Conservation (phyloP, 129 eudicot genomes). For the Helichrysum umbraculigerum region DNA sequence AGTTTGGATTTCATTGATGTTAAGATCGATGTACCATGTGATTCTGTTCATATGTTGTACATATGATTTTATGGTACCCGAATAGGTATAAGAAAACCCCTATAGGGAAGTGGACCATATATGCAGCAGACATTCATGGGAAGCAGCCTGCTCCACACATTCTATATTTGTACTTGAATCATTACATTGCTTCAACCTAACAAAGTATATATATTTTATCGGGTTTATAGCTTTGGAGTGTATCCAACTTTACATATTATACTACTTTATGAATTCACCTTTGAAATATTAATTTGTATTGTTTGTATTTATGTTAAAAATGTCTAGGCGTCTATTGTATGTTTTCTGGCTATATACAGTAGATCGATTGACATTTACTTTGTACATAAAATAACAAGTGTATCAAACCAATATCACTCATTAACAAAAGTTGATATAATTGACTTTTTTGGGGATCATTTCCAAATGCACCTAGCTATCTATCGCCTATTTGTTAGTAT, state of each 20-base stretch:
- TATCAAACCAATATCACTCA: background rate
- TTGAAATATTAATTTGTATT: too few relatives aligned
- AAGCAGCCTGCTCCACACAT: conserved; percentile 43
- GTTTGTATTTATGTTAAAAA: too few relatives aligned
- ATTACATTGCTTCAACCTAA: conserved; percentile 25
- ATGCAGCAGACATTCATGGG: conserved; percentile 39
- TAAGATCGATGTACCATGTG: background rate
- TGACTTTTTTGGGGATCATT: background rate
- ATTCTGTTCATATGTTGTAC: background rate
- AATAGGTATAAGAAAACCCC: background rate
- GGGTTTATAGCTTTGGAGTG: too few relatives aligned
- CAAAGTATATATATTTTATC: too few relatives aligned
- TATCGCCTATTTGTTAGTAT: background rate
- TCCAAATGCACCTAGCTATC: background rate
- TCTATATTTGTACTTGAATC: conserved; percentile 35
- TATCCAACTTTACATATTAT: too few relatives aligned
- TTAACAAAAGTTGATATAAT: background rate
- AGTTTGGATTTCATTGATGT: background rate
- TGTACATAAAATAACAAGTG: too few relatives aligned
- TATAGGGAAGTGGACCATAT: conserved; percentile 31
- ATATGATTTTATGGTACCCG: background rate
- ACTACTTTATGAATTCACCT: too few relatives aligned
- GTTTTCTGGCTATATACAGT: too few relatives aligned
- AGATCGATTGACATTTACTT: too few relatives aligned
- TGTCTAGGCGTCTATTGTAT: too few relatives aligned